Conservation (phyloP, 257 asterid genomes). For the Eucommia ulmoides region DNA sequence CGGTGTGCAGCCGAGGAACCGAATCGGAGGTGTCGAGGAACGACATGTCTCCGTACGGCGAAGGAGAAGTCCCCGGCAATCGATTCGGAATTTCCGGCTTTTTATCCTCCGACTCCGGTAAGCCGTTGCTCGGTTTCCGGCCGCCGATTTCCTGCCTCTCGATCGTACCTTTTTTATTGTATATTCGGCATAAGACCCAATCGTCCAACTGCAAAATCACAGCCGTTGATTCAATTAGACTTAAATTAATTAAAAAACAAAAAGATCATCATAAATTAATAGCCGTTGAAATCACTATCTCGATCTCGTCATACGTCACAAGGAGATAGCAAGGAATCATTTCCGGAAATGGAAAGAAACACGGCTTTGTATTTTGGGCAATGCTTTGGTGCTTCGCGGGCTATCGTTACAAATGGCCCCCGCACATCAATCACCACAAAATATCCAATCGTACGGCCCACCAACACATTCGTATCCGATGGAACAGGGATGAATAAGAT, state of each 20-base stretch:
- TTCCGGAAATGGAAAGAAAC: no score
- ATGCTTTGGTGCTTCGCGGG: no score
- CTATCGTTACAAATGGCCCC: no score
- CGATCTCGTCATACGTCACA: neutral
- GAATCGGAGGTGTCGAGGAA: constrained; percentile 62
- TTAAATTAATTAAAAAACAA: no score
- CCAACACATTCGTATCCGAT: no score
- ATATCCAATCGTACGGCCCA: no score
- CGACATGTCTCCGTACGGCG: neutral
- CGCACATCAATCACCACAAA: no score
- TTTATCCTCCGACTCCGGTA: constrained; percentile 24
- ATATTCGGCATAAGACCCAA: constrained; percentile 62
- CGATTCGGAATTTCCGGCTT: constrained; percentile 18
- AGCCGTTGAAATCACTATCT: neutral
- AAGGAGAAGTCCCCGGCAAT: neutral
- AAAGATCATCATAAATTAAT: no score
- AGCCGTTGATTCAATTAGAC: no score
- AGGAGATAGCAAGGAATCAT: neutral
- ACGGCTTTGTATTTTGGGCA: no score
- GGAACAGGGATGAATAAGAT: no score
- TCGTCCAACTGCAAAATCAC: constrained; percentile 45
- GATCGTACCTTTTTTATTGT: constrained; percentile 59
- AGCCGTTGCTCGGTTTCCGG: constrained; percentile 12
- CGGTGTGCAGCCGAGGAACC: constrained; percentile 59
- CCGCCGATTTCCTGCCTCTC: constrained; percentile 27